These are phyloP conservation scores for Marchantia paleacea DNA, from an alignment of 225 moss, liverwort and hornwort genomes.

Conservation along the genomic window DNA sequence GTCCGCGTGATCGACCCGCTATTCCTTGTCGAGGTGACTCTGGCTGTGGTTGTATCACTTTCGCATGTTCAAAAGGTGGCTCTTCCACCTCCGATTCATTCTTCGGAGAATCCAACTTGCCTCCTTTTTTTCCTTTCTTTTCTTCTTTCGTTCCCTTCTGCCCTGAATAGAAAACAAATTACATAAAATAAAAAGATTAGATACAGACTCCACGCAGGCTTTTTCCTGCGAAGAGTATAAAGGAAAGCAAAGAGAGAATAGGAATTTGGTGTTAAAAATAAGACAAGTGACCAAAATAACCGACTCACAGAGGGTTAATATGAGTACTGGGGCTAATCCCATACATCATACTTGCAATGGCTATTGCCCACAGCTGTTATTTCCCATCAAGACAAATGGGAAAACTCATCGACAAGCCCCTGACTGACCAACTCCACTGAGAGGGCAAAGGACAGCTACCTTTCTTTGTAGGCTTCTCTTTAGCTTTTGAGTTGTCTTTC, in stretches of 20 bases:
- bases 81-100: not conserved
- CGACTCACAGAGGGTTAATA: too few relatives aligned
- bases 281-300: too few relatives aligned
- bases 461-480: constrained; percentile 19
- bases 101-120: not conserved
- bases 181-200: too few relatives aligned
- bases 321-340: too few relatives aligned
- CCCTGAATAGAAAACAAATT: not conserved
- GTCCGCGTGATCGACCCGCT: constrained; percentile 31
- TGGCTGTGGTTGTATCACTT: constrained; percentile 11
- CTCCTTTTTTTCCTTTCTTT: constrained; percentile 16
- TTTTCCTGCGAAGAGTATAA: not conserved
- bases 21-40: constrained; percentile 20
- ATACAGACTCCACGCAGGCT: too few relatives aligned
- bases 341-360: too few relatives aligned
- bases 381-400: too few relatives aligned
- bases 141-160: constrained; percentile 6
- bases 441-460: not conserved
- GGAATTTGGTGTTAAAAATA: too few relatives aligned
- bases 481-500: constrained; percentile 17
- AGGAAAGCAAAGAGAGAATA: too few relatives aligned
- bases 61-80: not conserved
- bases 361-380: too few relatives aligned
- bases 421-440: too few relatives aligned
- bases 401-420: too few relatives aligned